Evolutionary conservation across 169 alveolate genomes (phyloP).

Genomic region (Haemoproteus tartakovskyi): DNA sequence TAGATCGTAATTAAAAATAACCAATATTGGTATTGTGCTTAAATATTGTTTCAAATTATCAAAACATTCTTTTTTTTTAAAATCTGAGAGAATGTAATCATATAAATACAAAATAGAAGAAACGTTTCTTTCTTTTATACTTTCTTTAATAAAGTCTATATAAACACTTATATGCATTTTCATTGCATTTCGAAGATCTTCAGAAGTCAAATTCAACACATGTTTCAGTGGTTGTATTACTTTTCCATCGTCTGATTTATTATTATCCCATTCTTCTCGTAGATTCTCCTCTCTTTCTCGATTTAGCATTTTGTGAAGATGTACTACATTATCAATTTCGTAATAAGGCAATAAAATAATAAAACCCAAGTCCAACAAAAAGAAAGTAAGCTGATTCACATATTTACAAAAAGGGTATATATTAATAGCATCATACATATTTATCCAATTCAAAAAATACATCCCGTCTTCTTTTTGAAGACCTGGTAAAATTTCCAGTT

Average conservation of each 20-base stretch:
- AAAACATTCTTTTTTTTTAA: constrained; percentile 15
- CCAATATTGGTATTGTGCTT: constrained; percentile 19
- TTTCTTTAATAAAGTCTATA: constrained; percentile 29
- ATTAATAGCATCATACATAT: constrained; percentile 16
- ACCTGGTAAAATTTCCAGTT: constrained; percentile 62
- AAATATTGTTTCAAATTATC: constrained; percentile 5
- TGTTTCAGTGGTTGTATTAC: background rate
- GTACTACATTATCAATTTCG: constrained; percentile 52
- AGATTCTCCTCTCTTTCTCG: background rate
- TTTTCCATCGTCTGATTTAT: background rate
- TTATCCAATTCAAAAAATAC: constrained; percentile 24
- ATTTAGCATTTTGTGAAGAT: constrained; percentile 28
- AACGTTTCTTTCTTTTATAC: constrained; percentile 15
- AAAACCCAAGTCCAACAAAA: constrained; percentile 38
- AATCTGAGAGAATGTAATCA: constrained; percentile 60
- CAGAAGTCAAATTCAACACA: constrained; percentile 18
- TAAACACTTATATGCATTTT: constrained; percentile 5
- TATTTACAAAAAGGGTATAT: constrained; percentile 60
- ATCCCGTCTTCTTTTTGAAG: constrained; percentile 28
- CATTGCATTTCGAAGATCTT: constrained; percentile 16
- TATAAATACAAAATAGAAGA: constrained; percentile 40
- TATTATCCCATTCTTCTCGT: background rate
- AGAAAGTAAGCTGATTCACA: constrained; percentile 39
- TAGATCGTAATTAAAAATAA: constrained; percentile 13
- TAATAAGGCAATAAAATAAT: constrained; percentile 43